Evolutionary conservation across 495 filamentous ascomycete genomes (phyloP), one percentile per base, ranked within the genome.

Genomic region (Parmelia sp.): DNA sequence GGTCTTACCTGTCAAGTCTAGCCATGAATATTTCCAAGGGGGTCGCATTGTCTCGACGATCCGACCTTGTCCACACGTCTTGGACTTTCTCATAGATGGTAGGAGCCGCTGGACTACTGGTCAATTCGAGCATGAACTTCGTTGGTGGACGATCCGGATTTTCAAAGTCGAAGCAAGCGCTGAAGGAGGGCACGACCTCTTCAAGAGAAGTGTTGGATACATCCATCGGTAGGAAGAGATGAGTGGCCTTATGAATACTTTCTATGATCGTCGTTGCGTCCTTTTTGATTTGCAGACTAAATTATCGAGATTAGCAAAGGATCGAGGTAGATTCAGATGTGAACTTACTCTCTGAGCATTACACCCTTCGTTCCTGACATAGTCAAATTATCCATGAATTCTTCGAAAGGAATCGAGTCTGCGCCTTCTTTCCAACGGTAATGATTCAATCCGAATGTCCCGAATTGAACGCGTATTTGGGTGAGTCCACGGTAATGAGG

Each of bases 391-490:
- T 69, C 67, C 39, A 70, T 62, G 37, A 89, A 84, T 14, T 87
- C 78, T 10, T 76, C 69, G 45, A 83, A 79, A 0, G 69, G 69
- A 59, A 82, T 81, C 11, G 69, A 65, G 0, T 47, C 11, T 39
- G 65, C 74, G 27, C 74, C 73, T 17, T 72, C 72, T 44, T 77
- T 73, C 37, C 61, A 53, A 21, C 72, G 73, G 40, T 80, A 87
- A 19, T 72, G 66, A 12, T 73, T 72, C 19, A 89, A 72, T 11
- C 79, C 66, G 35, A 84, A 76, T 0, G 76, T 73, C 0, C 87
- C 88, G 51, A 89, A 80, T 39, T 80, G 75, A 5, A 87, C 76
- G 27, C 82, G 77, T 79, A 90, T 78, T 3, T 76, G 74, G 40
- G 85, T 69, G 39, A 77, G 71, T 21, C 74, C 76, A 59, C 74